Percentiles rank a stretch among this genome's conserved stretches.
These are phyloP conservation scores for Anacardium occidentale DNA, from an alignment of 345 rosid genomes.

Conservation along the genomic window DNA sequence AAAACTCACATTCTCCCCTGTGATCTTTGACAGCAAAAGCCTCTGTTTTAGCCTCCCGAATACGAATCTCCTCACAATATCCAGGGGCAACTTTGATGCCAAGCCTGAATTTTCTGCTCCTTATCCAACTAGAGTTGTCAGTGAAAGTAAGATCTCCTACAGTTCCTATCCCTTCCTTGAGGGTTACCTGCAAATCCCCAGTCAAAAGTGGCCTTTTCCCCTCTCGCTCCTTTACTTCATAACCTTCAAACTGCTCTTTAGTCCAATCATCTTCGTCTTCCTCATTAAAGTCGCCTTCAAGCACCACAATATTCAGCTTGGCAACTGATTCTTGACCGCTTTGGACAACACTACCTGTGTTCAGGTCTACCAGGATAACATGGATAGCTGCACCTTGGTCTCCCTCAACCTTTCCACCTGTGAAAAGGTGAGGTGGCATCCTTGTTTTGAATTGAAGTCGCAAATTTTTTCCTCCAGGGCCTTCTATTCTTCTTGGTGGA, in stretches of 20 bases:
- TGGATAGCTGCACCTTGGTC: slow-evolving; percentile 85
- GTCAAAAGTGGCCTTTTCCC: slow-evolving; percentile 88
- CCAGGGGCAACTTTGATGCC: slow-evolving; percentile 66
- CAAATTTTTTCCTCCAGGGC: slow-evolving; percentile 54
- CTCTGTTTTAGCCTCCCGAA: slow-evolving; percentile 84
- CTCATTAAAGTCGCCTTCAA: slow-evolving; percentile 83
- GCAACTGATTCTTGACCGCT: slow-evolving; percentile 65
- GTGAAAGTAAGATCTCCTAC: slow-evolving; percentile 84
- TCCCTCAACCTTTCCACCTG: slow-evolving; percentile 90
- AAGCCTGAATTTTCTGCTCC: slow-evolving; percentile 92
- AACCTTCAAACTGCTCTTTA: slow-evolving; percentile 65
- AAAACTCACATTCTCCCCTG: slow-evolving; percentile 83
- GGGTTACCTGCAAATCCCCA: slow-evolving; percentile 68
- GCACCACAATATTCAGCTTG: slow-evolving; percentile 68
- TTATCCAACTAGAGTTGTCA: slow-evolving; percentile 90
- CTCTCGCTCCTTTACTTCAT: slow-evolving; percentile 77
- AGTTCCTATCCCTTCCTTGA: slow-evolving; percentile 86
- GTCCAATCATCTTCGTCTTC: slow-evolving; percentile 68
- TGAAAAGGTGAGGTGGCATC: slow-evolving; percentile 92
- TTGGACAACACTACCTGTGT: slow-evolving; percentile 60
- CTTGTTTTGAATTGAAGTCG: slow-evolving; percentile 79
- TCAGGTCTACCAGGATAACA: slow-evolving; percentile 60
- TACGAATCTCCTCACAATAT: slow-evolving; percentile 47
- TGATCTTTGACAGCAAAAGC: slow-evolving; percentile 97
- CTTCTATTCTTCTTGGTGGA: slow-evolving; percentile 56